These are phyloP conservation scores for Plectranthus barbatus DNA, from an alignment of 257 asterid genomes.

Conservation along the genomic window DNA sequence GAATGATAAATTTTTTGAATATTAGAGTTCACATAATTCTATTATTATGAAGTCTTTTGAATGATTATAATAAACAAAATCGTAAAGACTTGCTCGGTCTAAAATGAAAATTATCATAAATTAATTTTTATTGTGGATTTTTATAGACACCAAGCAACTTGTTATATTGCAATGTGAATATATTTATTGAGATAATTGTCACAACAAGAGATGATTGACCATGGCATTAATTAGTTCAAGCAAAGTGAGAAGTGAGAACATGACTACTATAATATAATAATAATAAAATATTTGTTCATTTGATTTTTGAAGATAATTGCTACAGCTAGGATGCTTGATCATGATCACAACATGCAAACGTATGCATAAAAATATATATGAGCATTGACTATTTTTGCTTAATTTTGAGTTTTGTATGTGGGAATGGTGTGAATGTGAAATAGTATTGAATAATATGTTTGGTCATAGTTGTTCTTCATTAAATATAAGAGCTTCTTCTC, in stretches of 20 bases:
- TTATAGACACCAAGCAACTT: constrained; percentile 22
- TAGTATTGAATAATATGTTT: background rate
- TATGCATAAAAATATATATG: background rate
- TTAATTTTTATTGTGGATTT: constrained; percentile 4
- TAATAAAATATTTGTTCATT: too few species aligned
- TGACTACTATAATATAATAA: too few species aligned
- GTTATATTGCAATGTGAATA: background rate
- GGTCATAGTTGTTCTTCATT: background rate
- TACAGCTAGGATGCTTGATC: constrained; percentile 10
- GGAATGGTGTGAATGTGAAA: constrained; percentile 4
- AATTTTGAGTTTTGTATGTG: background rate
- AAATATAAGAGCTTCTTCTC: background rate
- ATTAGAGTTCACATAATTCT: too few species aligned
- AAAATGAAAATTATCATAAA: background rate
- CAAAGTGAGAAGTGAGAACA: background rate
- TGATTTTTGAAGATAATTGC: background rate
- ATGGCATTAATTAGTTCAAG: background rate
- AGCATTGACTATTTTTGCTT: constrained; percentile 2
- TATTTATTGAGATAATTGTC: background rate
- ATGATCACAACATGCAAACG: background rate
- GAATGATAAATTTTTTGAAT: too few species aligned
- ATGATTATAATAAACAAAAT: too few species aligned
- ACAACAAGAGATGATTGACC: constrained; percentile 9
- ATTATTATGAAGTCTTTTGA: too few species aligned
- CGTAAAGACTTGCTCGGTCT: too few species aligned